These are phyloP conservation scores for Colletotrichum trifolii DNA, from an alignment of 2,329 filamentous ascomycete species.

Conservation along the genomic window DNA sequence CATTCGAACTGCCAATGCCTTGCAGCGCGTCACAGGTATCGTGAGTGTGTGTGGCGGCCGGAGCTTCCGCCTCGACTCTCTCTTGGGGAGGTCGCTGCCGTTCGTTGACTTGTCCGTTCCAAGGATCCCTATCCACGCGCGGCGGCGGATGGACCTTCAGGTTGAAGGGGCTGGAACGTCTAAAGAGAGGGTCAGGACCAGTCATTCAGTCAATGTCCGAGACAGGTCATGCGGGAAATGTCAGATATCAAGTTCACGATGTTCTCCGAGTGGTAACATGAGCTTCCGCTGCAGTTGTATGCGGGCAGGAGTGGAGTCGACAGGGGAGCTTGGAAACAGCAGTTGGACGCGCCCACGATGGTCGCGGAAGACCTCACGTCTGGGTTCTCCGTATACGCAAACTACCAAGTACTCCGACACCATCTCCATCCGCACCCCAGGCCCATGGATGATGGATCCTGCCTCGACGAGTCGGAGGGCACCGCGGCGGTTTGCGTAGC, in stretches of 20 bases:
- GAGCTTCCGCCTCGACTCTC: conserved; percentile 1
- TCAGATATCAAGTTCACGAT: conserved; percentile 21
- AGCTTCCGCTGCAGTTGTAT: not conserved
- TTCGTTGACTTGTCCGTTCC: no score
- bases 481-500: not conserved
- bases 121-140: not conserved
- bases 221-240: conserved; percentile 33
- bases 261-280: not conserved
- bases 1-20: conserved; percentile 3
- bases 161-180: conserved; percentile 23
- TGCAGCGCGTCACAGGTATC: no score
- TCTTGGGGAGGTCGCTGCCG: no score
- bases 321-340: conserved; percentile 23
- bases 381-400: no score
- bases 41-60: not conserved
- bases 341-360: conserved; percentile 20
- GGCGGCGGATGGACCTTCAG: not conserved
- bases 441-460: no score
- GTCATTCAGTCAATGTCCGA: conserved; percentile 10
- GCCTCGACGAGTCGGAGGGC: no score
- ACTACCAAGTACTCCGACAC: no score
- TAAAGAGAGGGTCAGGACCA: conserved; percentile 14
- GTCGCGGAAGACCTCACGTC: no score
- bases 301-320: not conserved
- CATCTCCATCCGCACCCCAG: no score